Evolutionary conservation across 2,329 filamentous ascomycete genomes (phyloP), one percentile per base, ranked within the genome.

Genomic region (Alternaria arborescens): DNA sequence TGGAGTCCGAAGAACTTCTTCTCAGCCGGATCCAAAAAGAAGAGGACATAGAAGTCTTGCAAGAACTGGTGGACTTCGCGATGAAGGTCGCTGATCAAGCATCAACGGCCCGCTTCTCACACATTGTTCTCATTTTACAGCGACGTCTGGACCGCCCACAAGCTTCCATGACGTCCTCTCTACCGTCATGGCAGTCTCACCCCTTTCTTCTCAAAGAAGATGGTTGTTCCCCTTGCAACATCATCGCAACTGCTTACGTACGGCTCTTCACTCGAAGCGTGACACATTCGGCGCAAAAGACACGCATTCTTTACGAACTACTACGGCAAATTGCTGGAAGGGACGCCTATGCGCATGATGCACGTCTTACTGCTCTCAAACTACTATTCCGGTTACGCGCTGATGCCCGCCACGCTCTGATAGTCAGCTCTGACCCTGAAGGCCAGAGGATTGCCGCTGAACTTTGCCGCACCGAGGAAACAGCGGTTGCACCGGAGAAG

Each of bases 331-430:
- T 79, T 43, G 76, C 77, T 47, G 71, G 71, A 30, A 67, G 66
- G 22, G 69, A 77, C 38, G 65, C 66, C 8, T 76, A 73, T 57
- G 69, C 73, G 12, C 74, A 68, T 43, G 78, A 80, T 66, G 78
- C 78, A 34, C 74, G 78, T 5, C 67, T 80, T 44, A 74, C 74
- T 14, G 75, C 77, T 6, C 67, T 80, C 10, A 78, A 77, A 54
- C 65, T 79, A 43, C 82, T 97, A 2, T 94, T 96, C 74, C 88
- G 94, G 43, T 81, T 97, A 30, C 87, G 94, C 60, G 92, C 93
- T 22, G 93, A 97, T 77, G 92, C 91, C 75, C 88, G 90, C 10
- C 88, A 94, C 66, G 86, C 89, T 44, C 85, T 97, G 4, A 92
- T 90, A 59, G 82, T 97, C 54, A 88, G 88, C 8, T 80, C 86